Evolutionary conservation across 129 eudicot species (phyloP).

Genomic region (Flaveria brownii): DNA sequence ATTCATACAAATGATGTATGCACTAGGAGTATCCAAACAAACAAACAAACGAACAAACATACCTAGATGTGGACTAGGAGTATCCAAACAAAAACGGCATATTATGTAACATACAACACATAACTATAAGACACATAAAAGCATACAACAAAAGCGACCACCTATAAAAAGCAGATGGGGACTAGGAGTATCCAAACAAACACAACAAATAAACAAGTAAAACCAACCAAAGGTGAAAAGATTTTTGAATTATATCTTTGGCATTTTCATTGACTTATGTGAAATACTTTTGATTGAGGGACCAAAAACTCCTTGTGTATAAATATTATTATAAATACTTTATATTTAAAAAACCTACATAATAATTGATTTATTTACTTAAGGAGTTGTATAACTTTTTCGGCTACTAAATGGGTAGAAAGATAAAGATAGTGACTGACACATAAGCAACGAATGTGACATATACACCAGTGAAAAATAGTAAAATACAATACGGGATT

Average conservation of each 20-base stretch:
- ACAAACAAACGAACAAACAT: constrained; percentile 5
- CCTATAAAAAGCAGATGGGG: too few species aligned
- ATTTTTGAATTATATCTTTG: not conserved
- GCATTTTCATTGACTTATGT: constrained; percentile 4
- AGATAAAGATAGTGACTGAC: too few species aligned
- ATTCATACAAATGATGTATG: constrained; percentile 13
- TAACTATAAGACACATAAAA: too few species aligned
- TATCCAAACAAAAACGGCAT: too few species aligned
- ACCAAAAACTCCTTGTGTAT: not conserved
- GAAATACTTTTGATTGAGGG: not conserved
- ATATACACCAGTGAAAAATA: too few species aligned
- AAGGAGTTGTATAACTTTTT: too few species aligned
- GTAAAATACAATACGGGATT: too few species aligned
- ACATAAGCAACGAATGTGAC: too few species aligned
- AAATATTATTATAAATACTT: not conserved
- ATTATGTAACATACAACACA: too few species aligned
- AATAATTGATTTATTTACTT: not conserved
- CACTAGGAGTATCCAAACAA: not conserved
- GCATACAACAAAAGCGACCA: too few species aligned
- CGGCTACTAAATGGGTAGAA: too few species aligned
- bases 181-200: not conserved
- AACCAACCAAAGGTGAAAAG: not conserved
- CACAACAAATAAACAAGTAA: not conserved
- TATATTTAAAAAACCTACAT: not conserved
- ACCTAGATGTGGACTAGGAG: too few species aligned